Percentiles rank a stretch among this genome's conserved stretches.
Conservation (phyloP, 305 asterid species). For the Ajuga reptans region DNA sequence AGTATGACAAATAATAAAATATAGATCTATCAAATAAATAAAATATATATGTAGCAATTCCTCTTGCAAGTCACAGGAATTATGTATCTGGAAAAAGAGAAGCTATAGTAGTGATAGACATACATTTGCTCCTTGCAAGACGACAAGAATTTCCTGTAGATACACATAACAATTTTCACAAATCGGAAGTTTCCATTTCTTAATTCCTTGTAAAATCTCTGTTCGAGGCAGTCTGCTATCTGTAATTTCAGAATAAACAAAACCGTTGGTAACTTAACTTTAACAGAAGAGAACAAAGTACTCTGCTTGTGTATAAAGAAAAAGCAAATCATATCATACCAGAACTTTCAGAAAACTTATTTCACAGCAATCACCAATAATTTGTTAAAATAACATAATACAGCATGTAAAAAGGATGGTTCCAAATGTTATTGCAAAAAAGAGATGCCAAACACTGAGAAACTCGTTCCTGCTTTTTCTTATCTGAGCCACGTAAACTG, state of each 20-base stretch:
- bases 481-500: not conserved
- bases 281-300: not conserved
- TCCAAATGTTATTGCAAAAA: not conserved
- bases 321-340: not conserved
- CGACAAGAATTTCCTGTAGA: slow-evolving; percentile 70
- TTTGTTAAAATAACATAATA: not conserved
- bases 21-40: too few relatives aligned
- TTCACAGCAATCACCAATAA: not conserved
- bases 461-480: not conserved
- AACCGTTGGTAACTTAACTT: slow-evolving; percentile 6
- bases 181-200: slow-evolving; percentile 63
- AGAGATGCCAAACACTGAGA: not conserved
- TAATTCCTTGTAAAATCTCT: slow-evolving; percentile 91
- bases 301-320: not conserved
- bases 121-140: slow-evolving; percentile 97
- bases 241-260: slow-evolving; percentile 32
- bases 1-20: too few relatives aligned
- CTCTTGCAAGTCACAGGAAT: slow-evolving; percentile 12
- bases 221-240: slow-evolving; percentile 87
- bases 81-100: not conserved
- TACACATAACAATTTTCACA: slow-evolving; percentile 75
- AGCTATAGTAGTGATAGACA: slow-evolving; percentile 17
- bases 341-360: not conserved
- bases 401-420: not conserved
- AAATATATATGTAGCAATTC: not conserved